phyloP scores from a whole-genome alignment of 148 eudicot species.

The Diospyros kaki region DNA sequence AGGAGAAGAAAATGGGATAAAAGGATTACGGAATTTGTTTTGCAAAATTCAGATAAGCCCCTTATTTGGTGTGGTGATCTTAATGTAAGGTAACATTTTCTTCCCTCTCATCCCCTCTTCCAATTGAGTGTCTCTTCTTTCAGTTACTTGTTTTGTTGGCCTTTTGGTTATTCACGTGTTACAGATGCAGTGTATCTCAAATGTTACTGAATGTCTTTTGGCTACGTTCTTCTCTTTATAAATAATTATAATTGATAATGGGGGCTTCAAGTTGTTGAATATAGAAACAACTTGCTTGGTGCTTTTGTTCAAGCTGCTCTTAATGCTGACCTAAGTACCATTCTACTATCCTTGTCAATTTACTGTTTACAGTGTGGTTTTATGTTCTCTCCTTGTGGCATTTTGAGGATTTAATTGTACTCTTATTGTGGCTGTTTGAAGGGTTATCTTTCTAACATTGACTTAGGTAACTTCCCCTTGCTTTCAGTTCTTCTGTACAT shows the following conservation, averaged over 20 bases:
- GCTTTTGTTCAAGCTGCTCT: neutral
- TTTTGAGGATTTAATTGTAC: neutral
- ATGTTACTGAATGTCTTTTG: neutral
- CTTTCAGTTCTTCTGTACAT: too few relatives aligned
- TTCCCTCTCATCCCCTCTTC: neutral
- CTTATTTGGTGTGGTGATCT: conserved; percentile 98
- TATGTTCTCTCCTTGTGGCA: neutral
- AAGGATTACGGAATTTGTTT: conserved; percentile 77
- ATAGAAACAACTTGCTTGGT: neutral
- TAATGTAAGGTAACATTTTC: conserved; percentile 71
- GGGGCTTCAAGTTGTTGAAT: neutral
- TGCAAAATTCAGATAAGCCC: conserved; percentile 74
- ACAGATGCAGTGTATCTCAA: neutral
- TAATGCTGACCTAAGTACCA: neutral
- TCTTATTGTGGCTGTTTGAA: neutral
- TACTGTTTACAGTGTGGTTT: neutral
- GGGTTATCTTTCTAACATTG: neutral
- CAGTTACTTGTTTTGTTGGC: neutral
- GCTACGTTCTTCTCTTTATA: neutral
- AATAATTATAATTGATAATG: neutral
- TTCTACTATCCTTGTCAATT: neutral
- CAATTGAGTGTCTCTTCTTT: neutral
- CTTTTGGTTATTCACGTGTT: neutral
- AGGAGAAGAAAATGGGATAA: conserved; percentile 99
- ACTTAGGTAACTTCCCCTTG: too few relatives aligned